These are phyloP conservation scores for Leucocoprinus leucothites DNA, from an alignment of 768 basidiomycete species.

Conservation along the genomic window DNA sequence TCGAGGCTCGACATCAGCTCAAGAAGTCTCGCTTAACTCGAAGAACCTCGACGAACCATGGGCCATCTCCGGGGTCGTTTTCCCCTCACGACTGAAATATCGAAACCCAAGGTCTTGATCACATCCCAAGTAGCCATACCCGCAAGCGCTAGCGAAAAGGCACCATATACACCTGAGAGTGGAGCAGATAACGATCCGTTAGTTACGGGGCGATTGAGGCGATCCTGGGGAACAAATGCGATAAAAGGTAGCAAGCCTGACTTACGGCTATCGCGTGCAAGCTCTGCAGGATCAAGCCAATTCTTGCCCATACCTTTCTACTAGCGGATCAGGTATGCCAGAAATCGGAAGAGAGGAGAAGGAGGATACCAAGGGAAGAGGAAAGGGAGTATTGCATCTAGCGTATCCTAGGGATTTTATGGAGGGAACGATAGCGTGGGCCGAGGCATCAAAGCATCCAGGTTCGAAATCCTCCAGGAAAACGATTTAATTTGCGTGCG, in stretches of 20 bases:
- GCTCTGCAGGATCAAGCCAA: slow-evolving; percentile 27
- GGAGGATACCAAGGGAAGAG: slow-evolving; percentile 6
- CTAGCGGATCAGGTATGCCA: neutral
- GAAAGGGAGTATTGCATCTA: neutral
- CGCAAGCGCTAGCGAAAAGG: slow-evolving; percentile 27
- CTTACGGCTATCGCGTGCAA: slow-evolving; percentile 25
- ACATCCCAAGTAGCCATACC: slow-evolving; percentile 33
- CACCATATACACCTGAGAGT: slow-evolving; percentile 25
- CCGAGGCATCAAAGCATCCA: neutral
- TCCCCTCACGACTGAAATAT: slow-evolving; percentile 27
- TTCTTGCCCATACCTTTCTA: slow-evolving; percentile 19
- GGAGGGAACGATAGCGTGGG: neutral
- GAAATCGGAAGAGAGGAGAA: neutral
- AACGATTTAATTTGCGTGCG: no score
- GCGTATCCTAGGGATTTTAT: neutral
- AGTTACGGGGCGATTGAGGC: neutral
- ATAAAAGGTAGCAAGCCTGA: neutral
- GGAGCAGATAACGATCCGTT: neutral
- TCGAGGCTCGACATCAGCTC: neutral
- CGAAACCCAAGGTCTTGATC: slow-evolving; percentile 26
- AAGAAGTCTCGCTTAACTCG: neutral
- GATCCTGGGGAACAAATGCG: neutral
- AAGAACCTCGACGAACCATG: slow-evolving; percentile 22
- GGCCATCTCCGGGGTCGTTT: slow-evolving; percentile 31
- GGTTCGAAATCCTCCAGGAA: neutral